Evolutionary conservation across 805 yeast genomes (phyloP).

Genomic region (Monosporozyma yasuniensis): DNA sequence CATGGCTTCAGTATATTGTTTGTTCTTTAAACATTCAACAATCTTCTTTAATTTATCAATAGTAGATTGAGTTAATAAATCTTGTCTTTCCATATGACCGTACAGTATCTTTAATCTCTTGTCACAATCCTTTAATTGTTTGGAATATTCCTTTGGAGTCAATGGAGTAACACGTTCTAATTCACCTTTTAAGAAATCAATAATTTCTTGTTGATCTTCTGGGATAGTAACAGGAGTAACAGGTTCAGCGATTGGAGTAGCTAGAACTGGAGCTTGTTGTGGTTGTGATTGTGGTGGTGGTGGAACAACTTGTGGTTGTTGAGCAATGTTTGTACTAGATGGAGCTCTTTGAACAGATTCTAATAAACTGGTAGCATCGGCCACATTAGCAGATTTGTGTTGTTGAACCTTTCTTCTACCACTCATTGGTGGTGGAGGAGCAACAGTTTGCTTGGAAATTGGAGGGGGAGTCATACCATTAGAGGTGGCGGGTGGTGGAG

Average conservation of each 20-base stretch:
- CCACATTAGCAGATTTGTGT: constrained; percentile 11
- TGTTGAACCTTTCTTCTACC: constrained; percentile 18
- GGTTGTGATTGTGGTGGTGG: constrained; percentile 1
- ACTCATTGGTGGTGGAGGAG: constrained; percentile 27
- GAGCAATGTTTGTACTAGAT: not conserved
- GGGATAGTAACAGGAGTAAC: constrained; percentile 37
- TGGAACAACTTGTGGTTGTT: constrained; percentile 1
- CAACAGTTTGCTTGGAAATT: constrained; percentile 2
- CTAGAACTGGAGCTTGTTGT: constrained; percentile 12
- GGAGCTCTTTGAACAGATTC: constrained; percentile 12
- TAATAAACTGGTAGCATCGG: constrained; percentile 16
- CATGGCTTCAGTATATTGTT: constrained; percentile 54
- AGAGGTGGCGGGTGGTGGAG: constrained; percentile 10
- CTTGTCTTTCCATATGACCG: constrained; percentile 69
- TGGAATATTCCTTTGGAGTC: constrained; percentile 63
- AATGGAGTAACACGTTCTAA: constrained; percentile 57
- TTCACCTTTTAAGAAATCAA: constrained; percentile 44
- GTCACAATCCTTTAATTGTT: constrained; percentile 72
- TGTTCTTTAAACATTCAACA: constrained; percentile 39
- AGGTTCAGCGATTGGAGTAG: constrained; percentile 19
- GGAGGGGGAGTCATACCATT: constrained; percentile 22
- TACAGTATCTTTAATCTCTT: constrained; percentile 69
- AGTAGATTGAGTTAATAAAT: constrained; percentile 50
- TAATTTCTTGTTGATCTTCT: constrained; percentile 47
- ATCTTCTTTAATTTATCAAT: constrained; percentile 45